phyloP scores from a whole-genome alignment of 2,329 filamentous ascomycete species.

The Geoglossum cookeanum region DNA sequence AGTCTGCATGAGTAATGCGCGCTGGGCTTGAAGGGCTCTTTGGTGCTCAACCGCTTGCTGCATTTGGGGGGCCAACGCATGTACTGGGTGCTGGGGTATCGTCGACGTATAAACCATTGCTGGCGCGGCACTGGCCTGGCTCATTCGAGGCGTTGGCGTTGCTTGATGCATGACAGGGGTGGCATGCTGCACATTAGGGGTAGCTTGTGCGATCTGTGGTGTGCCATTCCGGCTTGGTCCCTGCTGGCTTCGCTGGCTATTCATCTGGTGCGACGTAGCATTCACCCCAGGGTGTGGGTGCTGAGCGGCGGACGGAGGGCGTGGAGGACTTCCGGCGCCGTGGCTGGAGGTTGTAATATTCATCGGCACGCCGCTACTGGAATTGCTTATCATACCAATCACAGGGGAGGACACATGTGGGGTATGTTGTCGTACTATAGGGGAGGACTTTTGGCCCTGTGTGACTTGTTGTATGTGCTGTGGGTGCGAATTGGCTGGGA shows the following conservation, averaged over 20 bases:
- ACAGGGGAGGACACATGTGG: slow-evolving; percentile 43
- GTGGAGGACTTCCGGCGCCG: slow-evolving; percentile 43
- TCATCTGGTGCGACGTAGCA: slow-evolving; percentile 40
- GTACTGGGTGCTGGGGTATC: slow-evolving; percentile 33
- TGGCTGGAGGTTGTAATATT: slow-evolving; percentile 47
- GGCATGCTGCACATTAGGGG: slow-evolving; percentile 34
- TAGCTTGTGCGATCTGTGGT: slow-evolving; percentile 39
- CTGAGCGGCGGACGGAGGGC: slow-evolving; percentile 47
- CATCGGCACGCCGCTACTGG: slow-evolving; percentile 32
- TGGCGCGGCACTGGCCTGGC: slow-evolving; percentile 39
- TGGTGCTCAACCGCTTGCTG: background rate
- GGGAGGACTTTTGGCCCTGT: slow-evolving; percentile 48
- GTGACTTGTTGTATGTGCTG: slow-evolving; percentile 33
- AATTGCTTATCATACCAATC: slow-evolving; percentile 24
- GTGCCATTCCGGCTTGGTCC: slow-evolving; percentile 44
- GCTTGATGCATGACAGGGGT: slow-evolving; percentile 15
- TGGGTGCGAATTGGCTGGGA: slow-evolving; percentile 20
- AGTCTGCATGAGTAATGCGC: slow-evolving; percentile 11
- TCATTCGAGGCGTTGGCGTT: slow-evolving; percentile 40
- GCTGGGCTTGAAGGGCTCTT: slow-evolving; percentile 5
- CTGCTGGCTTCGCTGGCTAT: slow-evolving; percentile 48
- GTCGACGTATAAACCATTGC: slow-evolving; percentile 40
- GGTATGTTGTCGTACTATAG: slow-evolving; percentile 41
- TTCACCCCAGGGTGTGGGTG: slow-evolving; percentile 27
- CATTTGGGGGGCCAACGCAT: slow-evolving; percentile 22